Conservation (phyloP, 2,329 filamentous ascomycete species). For the Gaeumannomyces tritici region DNA sequence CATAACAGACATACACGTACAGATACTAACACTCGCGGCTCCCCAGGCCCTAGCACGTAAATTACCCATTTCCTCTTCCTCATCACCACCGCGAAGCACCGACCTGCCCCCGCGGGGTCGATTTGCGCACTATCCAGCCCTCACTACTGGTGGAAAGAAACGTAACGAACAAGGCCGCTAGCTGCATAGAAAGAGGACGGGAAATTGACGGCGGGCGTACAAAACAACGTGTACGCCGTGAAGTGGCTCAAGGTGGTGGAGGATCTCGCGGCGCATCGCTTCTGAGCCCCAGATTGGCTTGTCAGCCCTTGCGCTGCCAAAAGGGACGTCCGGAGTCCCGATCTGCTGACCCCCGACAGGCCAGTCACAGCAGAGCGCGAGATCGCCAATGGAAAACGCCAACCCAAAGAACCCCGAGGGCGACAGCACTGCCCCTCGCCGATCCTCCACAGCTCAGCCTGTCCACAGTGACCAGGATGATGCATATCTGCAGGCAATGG, state of each 20-base stretch:
- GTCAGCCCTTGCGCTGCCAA: not conserved
- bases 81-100: not conserved
- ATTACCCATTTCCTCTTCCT: not conserved
- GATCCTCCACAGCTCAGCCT: conserved; percentile 8
- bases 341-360: not conserved
- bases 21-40: not conserved
- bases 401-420: conserved; percentile 10
- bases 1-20: not conserved
- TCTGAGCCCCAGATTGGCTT: not conserved
- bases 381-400: conserved; percentile 8
- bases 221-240: not conserved
- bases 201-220: not conserved
- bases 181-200: not conserved
- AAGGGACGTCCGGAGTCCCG: not conserved
- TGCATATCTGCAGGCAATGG: conserved; percentile 3
- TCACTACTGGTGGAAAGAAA: not conserved
- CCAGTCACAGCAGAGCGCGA: not conserved
- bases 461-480: conserved; percentile 3
- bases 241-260: not conserved
- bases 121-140: not conserved
- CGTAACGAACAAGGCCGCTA: not conserved
- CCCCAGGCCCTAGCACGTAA: not conserved
- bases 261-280: not conserved
- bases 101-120: not conserved
- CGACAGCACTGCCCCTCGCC: conserved; percentile 11